Evolutionary conservation across 495 filamentous ascomycete species (phyloP).

Genomic region (Rhypophila decipiens): DNA sequence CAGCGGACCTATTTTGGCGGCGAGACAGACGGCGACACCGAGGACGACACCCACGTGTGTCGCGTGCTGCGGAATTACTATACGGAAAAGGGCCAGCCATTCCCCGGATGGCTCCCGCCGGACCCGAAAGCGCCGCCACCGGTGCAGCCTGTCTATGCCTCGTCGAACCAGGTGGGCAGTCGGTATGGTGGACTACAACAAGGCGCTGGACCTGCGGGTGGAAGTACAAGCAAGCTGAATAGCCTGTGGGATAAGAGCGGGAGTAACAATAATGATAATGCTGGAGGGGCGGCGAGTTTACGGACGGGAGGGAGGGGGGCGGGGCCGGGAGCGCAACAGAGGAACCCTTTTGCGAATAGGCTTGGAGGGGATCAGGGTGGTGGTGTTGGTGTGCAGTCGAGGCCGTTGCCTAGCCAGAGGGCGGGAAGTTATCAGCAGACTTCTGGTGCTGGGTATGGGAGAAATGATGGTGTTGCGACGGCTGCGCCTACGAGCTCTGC

Average conservation of each 20-base stretch:
- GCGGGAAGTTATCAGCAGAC: conserved; percentile 60
- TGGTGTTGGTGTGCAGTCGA: conserved; percentile 4
- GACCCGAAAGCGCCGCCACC: conserved; percentile 68
- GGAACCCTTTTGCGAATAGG: conserved; percentile 19
- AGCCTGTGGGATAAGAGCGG: conserved; percentile 78
- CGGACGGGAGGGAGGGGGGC: conserved; percentile 41
- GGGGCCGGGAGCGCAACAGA: conserved; percentile 12
- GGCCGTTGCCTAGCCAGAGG: conserved; percentile 59
- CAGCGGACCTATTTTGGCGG: conserved; percentile 68
- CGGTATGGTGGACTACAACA: conserved; percentile 44
- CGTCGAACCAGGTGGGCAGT: conserved; percentile 36
- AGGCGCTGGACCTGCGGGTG: conserved; percentile 19
- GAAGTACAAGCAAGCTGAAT: conserved; percentile 43
- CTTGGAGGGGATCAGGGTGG: conserved; percentile 3
- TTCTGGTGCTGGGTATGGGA: conserved; percentile 19
- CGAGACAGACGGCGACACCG: conserved; percentile 85
- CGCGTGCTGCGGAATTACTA: conserved; percentile 95
- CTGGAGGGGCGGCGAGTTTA: conserved; percentile 19
- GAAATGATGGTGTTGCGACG: conserved; percentile 10
- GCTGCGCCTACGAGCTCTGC: conserved; percentile 2
- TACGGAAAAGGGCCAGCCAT: conserved; percentile 74
- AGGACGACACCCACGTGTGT: conserved; percentile 91
- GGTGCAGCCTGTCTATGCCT: conserved; percentile 40
- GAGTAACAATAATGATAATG: conserved; percentile 15
- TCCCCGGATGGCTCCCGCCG: conserved; percentile 83